These are phyloP conservation scores for Petrea volubilis DNA, from an alignment of 257 asterid species.

Conservation along the genomic window DNA sequence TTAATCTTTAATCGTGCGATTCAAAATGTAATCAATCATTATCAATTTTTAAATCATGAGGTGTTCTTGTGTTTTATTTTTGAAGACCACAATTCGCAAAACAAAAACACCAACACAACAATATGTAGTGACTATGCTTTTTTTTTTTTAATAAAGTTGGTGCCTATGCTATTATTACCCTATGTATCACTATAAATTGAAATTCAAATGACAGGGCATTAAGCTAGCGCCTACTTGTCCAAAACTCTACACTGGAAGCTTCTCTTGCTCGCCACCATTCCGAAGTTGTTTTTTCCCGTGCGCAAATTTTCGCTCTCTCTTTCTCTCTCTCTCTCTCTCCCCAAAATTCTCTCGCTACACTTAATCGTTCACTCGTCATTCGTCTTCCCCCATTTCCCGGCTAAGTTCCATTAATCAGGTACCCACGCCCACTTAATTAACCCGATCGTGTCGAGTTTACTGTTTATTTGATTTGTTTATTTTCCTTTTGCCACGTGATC, in stretches of 20 bases:
- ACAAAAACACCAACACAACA: no score
- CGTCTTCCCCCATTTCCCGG: constrained; percentile 18
- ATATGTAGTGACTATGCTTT: no score
- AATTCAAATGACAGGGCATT: neutral
- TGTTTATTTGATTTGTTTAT: constrained; percentile 14
- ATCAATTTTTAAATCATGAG: no score
- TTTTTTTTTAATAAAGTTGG: neutral
- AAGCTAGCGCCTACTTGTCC: neutral
- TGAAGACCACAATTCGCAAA: no score
- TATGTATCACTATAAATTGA: neutral
- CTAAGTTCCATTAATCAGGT: constrained; percentile 35
- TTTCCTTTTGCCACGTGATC: constrained; percentile 16
- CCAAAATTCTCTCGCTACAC: neutral
- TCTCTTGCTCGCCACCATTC: constrained; percentile 9
- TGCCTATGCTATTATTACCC: neutral
- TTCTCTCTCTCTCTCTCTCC: neutral
- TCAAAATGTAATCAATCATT: no score
- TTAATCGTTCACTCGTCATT: constrained; percentile 2
- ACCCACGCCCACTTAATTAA: neutral
- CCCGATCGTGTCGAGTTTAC: constrained; percentile 25
- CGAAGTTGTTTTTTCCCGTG: constrained; percentile 6
- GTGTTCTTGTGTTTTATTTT: no score
- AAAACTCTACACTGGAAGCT: constrained; percentile 21
- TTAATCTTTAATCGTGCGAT: no score
- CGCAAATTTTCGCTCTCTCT: constrained; percentile 16